Evolutionary conservation across 306 rosid genomes (phyloP).

Genomic region (Quercus rubra): DNA sequence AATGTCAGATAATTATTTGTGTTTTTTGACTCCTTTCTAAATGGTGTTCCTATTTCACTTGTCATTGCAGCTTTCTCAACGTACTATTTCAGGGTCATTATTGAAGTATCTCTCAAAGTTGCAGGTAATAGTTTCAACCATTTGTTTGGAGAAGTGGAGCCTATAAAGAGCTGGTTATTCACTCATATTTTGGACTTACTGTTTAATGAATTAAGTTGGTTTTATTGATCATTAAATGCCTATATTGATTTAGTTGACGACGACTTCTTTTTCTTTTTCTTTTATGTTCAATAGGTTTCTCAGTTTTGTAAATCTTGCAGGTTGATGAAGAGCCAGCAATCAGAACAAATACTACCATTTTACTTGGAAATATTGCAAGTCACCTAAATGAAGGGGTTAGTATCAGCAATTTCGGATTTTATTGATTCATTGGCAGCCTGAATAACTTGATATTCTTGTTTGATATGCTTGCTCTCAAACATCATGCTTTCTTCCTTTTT

Average conservation of each 20-base stretch:
- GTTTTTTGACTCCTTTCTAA: constrained; percentile 6
- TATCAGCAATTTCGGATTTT: constrained; percentile 18
- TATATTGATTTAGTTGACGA: constrained; percentile 1
- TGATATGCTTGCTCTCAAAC: constrained; percentile 12
- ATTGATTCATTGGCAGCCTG: not conserved
- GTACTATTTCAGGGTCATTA: constrained; percentile 90
- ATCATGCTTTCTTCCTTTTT: constrained; percentile 12
- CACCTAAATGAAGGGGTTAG: constrained; percentile 91
- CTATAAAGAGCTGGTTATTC: not conserved
- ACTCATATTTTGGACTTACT: not conserved
- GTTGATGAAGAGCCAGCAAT: constrained; percentile 98
- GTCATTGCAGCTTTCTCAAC: constrained; percentile 83
- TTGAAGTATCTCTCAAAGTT: constrained; percentile 95
- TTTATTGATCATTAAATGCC: not conserved
- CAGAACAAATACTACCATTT: constrained; percentile 94
- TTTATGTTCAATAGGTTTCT: constrained; percentile 6
- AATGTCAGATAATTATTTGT: not conserved
- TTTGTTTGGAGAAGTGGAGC: constrained; percentile 4
- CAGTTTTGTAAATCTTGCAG: constrained; percentile 43
- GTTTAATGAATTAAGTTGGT: not conserved
- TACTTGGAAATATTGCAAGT: constrained; percentile 91
- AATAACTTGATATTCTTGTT: constrained; percentile 1
- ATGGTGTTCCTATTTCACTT: constrained; percentile 4
- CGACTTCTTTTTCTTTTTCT: not conserved
- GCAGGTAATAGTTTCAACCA: constrained; percentile 63